Evolutionary conservation across 2,329 filamentous ascomycete genomes (phyloP).

Genomic region (Hymenoscyphus scutula): DNA sequence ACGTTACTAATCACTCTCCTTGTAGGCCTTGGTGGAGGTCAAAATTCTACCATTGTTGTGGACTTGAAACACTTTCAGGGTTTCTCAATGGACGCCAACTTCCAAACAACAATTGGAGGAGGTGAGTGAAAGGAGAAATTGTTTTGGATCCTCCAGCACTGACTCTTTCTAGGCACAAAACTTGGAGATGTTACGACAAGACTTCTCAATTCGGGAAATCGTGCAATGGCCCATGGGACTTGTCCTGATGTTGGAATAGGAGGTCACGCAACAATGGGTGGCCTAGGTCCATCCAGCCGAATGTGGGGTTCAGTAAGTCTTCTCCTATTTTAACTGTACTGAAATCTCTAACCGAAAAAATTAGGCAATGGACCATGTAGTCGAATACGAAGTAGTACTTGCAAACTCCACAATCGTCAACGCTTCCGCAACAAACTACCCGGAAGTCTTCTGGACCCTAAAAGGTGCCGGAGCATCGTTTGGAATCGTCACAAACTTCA

Average conservation of each 20-base stretch:
- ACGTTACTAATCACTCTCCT: not conserved
- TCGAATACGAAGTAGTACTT: slow-evolving; percentile 47
- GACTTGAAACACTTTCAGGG: slow-evolving; percentile 53
- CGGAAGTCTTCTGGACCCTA: slow-evolving; percentile 37
- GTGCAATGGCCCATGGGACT: slow-evolving; percentile 59
- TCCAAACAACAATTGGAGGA: slow-evolving; percentile 54
- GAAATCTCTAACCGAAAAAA: not conserved
- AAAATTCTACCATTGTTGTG: slow-evolving; percentile 50
- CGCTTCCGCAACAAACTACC: slow-evolving; percentile 30
- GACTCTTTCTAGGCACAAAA: slow-evolving; percentile 36
- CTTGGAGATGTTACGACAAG: slow-evolving; percentile 51
- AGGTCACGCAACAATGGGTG: slow-evolving; percentile 54
- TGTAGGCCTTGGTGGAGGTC: slow-evolving; percentile 46
- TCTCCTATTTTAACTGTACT: no score
- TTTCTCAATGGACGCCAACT: slow-evolving; percentile 54
- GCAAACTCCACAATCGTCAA: slow-evolving; percentile 32
- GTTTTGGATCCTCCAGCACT: not conserved
- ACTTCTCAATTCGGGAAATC: slow-evolving; percentile 49
- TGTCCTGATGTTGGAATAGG: slow-evolving; percentile 59
- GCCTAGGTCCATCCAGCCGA: slow-evolving; percentile 43
- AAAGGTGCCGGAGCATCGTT: slow-evolving; percentile 39
- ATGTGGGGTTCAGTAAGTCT: slow-evolving; percentile 45
- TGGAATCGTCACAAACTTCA: slow-evolving; percentile 38
- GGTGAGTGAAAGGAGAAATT: slow-evolving; percentile 27
- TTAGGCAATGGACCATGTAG: slow-evolving; percentile 47